Evolutionary conservation across 371 early-diverging fungal species (phyloP).

Genomic region (Mortierella sp.): DNA sequence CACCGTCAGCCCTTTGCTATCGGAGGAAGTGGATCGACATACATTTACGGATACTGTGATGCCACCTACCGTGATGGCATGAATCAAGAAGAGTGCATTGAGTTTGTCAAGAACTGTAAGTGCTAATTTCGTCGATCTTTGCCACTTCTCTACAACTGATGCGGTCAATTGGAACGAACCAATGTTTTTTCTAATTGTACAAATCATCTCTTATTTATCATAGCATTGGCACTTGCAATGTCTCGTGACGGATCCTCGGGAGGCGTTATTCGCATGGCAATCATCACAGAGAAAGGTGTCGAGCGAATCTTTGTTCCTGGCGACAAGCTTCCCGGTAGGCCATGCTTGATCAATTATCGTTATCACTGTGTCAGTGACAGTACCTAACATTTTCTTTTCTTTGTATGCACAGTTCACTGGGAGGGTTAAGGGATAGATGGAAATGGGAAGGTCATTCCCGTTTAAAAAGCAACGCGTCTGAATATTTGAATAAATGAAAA

Average conservation of each 20-base stretch:
- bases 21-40: slow-evolving; percentile 98
- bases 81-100: slow-evolving; percentile 91
- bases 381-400: background rate
- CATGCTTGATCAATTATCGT: too few species aligned
- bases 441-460: background rate
- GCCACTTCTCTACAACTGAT: too few species aligned
- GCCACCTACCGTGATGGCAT: slow-evolving; percentile 86
- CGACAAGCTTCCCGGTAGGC: slow-evolving; percentile 77
- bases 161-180: too few species aligned
- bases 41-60: slow-evolving; percentile 99
- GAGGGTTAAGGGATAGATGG: slow-evolving; percentile 30
- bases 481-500: background rate
- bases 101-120: slow-evolving; percentile 96
- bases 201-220: too few species aligned
- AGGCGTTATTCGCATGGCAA: slow-evolving; percentile 97
- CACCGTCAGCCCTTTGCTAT: slow-evolving; percentile 95
- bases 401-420: slow-evolving; percentile 43
- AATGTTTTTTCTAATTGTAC: too few species aligned
- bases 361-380: too few species aligned
- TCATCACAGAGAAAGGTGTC: slow-evolving; percentile 94
- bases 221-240: slow-evolving; percentile 96
- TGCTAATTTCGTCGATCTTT: background rate
- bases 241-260: slow-evolving; percentile 99
- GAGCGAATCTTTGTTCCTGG: slow-evolving; percentile 94
- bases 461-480: background rate